A percentile compares a stretch with the other conserved stretches of the same genome.
Conservation (phyloP, 2,329 filamentous ascomycete species). For the Sordariomycetes sp. region DNA sequence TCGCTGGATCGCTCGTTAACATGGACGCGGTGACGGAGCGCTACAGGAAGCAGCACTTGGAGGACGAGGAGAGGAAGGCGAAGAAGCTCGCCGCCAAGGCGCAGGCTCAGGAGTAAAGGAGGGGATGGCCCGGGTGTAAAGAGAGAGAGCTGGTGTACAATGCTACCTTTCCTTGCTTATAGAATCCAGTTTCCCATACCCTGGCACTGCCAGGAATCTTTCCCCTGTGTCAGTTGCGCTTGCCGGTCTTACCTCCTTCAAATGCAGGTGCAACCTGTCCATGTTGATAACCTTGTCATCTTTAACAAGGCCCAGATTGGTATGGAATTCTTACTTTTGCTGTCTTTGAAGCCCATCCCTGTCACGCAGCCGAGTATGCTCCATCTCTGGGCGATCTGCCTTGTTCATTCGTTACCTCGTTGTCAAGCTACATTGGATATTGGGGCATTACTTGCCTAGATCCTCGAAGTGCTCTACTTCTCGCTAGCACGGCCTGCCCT, state of each 20-base stretch:
- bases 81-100: slow-evolving; percentile 31
- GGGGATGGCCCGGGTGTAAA: not conserved
- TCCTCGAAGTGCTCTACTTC: not conserved
- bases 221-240: not conserved
- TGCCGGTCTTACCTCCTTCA: not conserved
- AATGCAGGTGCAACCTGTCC: not conserved
- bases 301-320: not conserved
- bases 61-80: slow-evolving; percentile 44
- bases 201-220: not conserved
- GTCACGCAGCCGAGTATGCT: not conserved
- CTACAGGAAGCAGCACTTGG: slow-evolving; percentile 41
- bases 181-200: not conserved
- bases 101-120: not conserved
- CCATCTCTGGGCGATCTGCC: not conserved
- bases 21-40: slow-evolving; percentile 47
- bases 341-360: not conserved
- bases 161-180: not conserved
- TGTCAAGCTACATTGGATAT: not conserved
- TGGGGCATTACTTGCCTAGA: not conserved
- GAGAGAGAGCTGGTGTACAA: not conserved
- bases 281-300: not conserved
- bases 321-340: not conserved
- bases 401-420: not conserved
- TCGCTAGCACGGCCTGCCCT: not conserved
- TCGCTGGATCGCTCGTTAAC: slow-evolving; percentile 42